Percentiles rank a stretch among this genome's conserved stretches.
These are phyloP conservation scores for Curvularia eragrostidis DNA, from an alignment of 2,329 filamentous ascomycete species.

Conservation along the genomic window DNA sequence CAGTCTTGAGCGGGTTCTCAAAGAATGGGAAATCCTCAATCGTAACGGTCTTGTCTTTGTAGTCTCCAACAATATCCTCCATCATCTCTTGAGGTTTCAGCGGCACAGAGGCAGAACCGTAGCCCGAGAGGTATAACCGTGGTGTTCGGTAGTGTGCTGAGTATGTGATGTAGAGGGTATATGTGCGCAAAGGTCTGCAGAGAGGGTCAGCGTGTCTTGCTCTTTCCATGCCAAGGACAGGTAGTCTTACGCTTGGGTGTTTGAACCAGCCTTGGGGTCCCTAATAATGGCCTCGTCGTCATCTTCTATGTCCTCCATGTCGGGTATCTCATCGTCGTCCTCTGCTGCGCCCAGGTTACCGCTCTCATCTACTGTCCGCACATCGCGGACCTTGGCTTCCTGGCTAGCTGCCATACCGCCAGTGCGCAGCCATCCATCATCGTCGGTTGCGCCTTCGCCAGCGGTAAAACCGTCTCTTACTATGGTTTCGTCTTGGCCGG, in stretches of 20 bases:
- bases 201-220: slow-evolving; percentile 20
- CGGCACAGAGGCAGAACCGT: slow-evolving; percentile 78
- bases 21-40: slow-evolving; percentile 98
- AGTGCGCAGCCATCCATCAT: slow-evolving; percentile 91
- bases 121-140: slow-evolving; percentile 92
- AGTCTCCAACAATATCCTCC: slow-evolving; percentile 95
- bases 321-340: slow-evolving; percentile 82
- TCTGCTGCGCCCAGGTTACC: slow-evolving; percentile 82
- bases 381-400: slow-evolving; percentile 78
- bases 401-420: slow-evolving; percentile 78
- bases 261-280: slow-evolving; percentile 56
- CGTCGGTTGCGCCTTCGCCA: slow-evolving; percentile 61
- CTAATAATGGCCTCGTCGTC: slow-evolving; percentile 94
- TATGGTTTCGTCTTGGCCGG: slow-evolving; percentile 83
- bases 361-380: slow-evolving; percentile 86
- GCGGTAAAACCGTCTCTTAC: slow-evolving; percentile 75
- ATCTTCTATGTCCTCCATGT: slow-evolving; percentile 97
- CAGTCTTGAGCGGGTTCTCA: slow-evolving; percentile 90
- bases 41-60: slow-evolving; percentile 98
- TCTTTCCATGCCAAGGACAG: not conserved
- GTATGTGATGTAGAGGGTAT: slow-evolving; percentile 98
- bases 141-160: slow-evolving; percentile 96
- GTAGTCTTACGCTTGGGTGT: slow-evolving; percentile 62
- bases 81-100: slow-evolving; percentile 87
- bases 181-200: slow-evolving; percentile 80